phyloP scores from a whole-genome alignment of 257 asterid genomes.

The Ballota nigra region DNA sequence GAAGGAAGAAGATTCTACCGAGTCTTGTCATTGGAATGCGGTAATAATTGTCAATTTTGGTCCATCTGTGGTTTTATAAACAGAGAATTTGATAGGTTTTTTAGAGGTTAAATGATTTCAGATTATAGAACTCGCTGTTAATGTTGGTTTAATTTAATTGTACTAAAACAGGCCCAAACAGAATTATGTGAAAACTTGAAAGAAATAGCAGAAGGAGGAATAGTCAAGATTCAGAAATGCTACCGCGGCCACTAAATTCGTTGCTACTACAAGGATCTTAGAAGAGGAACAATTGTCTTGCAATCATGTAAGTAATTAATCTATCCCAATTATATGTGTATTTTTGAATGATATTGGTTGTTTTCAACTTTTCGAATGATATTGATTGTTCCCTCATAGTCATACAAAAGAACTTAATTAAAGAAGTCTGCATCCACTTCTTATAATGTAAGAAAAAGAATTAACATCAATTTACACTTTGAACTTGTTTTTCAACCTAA shows the following conservation, averaged over 20 bases:
- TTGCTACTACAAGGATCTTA: constrained; percentile 35
- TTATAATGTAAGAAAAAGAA: too few relatives aligned
- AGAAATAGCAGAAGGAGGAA: constrained; percentile 23
- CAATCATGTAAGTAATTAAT: constrained; percentile 68
- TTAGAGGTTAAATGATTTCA: too few relatives aligned
- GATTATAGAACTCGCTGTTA: too few relatives aligned
- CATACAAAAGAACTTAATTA: too few relatives aligned
- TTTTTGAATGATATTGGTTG: too few relatives aligned
- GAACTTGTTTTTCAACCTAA: too few relatives aligned
- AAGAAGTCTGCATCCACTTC: too few relatives aligned
- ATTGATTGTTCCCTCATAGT: too few relatives aligned
- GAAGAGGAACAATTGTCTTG: constrained; percentile 41
- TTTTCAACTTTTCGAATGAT: too few relatives aligned
- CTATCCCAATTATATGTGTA: too few relatives aligned
- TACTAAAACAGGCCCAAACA: too few relatives aligned
- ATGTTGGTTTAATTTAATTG: not conserved
- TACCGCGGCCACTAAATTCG: constrained; percentile 43
- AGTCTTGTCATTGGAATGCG: not conserved
- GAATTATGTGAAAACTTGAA: constrained; percentile 18
- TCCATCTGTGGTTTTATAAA: not conserved
- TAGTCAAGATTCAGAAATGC: constrained; percentile 40
- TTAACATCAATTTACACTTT: too few relatives aligned
- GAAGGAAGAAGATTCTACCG: not conserved
- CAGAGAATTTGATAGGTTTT: not conserved
- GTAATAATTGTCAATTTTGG: not conserved